Conservation (phyloP, 2,329 filamentous ascomycete species). For the Aureobasidium sp. region DNA sequence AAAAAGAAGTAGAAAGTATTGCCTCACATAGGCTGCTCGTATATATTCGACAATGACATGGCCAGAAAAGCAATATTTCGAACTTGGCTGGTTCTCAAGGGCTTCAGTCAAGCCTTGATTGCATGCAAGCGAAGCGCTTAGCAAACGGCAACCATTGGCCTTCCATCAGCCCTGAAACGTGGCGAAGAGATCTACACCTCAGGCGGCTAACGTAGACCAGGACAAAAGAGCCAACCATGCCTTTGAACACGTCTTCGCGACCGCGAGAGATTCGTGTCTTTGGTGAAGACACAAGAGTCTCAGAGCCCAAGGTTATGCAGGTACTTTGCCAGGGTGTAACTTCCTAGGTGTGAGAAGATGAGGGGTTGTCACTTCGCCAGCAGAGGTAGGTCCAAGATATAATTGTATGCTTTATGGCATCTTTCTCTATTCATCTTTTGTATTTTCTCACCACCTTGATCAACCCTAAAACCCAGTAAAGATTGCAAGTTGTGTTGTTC, state of each 20-base stretch:
- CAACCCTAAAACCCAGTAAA: not conserved
- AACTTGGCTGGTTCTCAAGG: not conserved
- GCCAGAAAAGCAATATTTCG: not conserved
- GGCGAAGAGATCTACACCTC: not conserved
- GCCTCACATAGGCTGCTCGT: not conserved
- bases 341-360: not conserved
- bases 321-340: not conserved
- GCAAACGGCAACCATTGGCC: not conserved
- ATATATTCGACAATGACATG: not conserved
- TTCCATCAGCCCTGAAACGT: not conserved
- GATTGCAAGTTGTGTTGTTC: not conserved
- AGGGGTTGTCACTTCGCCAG: slow-evolving; percentile 16
- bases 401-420: not conserved
- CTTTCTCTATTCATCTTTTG: not conserved
- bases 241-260: not conserved
- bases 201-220: not conserved
- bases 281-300: not conserved
- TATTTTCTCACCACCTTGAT: not conserved
- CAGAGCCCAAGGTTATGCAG: not conserved
- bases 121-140: slow-evolving; percentile 1
- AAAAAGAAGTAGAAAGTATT: not conserved
- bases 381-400: not conserved
- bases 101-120: not conserved
- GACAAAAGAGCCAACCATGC: not conserved
- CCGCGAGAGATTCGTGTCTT: slow-evolving; percentile 26